A percentile compares a stretch with the other conserved stretches of the same genome.
Conservation (phyloP, 2,329 filamentous ascomycete genomes). For the Dothistroma septosporum region DNA sequence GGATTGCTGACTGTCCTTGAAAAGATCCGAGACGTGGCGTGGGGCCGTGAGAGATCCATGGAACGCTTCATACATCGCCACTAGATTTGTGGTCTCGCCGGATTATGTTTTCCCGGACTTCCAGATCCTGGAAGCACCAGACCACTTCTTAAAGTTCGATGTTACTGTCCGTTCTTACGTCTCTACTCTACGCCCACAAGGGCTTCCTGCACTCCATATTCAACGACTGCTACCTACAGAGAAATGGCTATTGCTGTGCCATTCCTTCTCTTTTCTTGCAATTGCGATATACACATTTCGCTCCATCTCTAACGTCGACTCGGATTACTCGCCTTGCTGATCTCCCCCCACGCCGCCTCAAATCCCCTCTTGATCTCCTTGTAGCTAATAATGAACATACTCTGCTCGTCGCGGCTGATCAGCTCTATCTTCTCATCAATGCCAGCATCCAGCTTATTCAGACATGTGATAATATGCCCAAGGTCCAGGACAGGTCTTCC, state of each 20-base stretch:
- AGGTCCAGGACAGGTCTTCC: conserved; percentile 80
- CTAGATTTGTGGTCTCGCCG: neutral
- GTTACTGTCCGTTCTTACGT: too few relatives aligned
- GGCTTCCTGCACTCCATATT: neutral
- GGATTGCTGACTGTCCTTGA: neutral
- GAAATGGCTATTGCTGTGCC: neutral
- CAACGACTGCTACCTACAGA: neutral
- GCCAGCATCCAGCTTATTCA: conserved; percentile 92
- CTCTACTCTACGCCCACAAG: neutral
- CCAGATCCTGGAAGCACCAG: too few relatives aligned
- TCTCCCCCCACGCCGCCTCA: conserved; percentile 58
- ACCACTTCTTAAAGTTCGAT: too few relatives aligned
- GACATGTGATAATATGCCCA: conserved; percentile 76
- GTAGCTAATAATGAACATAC: conserved; percentile 81
- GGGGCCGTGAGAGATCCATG: neutral
- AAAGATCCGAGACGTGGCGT: neutral
- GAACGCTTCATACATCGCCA: neutral
- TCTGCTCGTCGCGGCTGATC: conserved; percentile 86
- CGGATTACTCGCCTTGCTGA: conserved; percentile 34
- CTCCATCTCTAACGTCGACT: conserved; percentile 1
- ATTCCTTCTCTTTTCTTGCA: neutral
- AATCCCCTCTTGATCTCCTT: conserved; percentile 72
- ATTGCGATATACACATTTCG: too few relatives aligned
- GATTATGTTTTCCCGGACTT: neutral
- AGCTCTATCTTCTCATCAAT: conserved; percentile 80